Evolutionary conservation across 2,329 filamentous ascomycete genomes (phyloP), one percentile per base, ranked within the genome.

Genomic region (Teratosphaeria epicoccoides): DNA sequence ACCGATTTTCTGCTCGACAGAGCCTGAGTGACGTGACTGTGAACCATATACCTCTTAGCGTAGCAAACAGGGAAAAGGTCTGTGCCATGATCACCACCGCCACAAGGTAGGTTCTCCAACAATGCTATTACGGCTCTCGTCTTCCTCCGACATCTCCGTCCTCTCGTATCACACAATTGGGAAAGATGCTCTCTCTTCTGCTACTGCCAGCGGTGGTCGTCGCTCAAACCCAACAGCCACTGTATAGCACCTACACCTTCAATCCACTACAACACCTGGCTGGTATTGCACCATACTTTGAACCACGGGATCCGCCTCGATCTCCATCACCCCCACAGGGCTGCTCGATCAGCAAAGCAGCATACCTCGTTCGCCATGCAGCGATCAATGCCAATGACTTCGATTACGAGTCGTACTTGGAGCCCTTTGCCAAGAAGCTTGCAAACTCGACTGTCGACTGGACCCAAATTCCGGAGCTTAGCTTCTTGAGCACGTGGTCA

Each of bases 371-470:
- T 20, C 69, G 75, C 10, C 75, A 77, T 61, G 73, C 74, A 1
- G 73, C 74, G 29, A 77, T 77, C 55, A 75, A 73, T 54, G 72
- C 73, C 33, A 77, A 77, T 52, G 73, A 76, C 52, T 76, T 76
- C 59, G 74, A 77, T 55, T 77, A 72, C 56, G 74, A 77, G 58
- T 63, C 67, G 28, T 77, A 75, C 60, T 72, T 77, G 24, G 71
- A 75, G 57, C 74, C 74, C 0, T 77, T 77, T 57, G 69, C 72
- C 4, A 60, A 73, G 54, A 85, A 85, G 67, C 67, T 83, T 43
- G 67, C 73, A 52, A 83, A 84, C 61, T 76, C 74, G 40, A 78
- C 75, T 0, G 73, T 77, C 43, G 72, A 82, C 55, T 84, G 81
- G 81, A 70, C 70, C 55, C 73, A 72, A 52, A 73, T 81, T 0